Evolutionary conservation across 2,329 filamentous ascomycete genomes (phyloP), one percentile per base, ranked within the genome.

Genomic region (Fusarium multiceps): DNA sequence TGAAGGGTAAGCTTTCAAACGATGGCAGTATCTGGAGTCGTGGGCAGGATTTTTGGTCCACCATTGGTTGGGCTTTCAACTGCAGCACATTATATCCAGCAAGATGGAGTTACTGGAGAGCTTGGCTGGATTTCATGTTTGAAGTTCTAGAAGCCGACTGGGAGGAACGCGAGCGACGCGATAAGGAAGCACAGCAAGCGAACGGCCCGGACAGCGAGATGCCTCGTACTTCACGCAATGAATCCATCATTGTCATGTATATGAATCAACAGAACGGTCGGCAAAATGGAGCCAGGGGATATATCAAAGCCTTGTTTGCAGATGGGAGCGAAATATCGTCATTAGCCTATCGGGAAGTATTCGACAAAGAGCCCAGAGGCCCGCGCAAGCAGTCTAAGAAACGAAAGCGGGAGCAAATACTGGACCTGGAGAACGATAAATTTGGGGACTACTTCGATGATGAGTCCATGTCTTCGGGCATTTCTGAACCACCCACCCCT

Each of bases 51-150:
- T 97, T 98, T 74, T 99, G 96, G 93, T 87, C 90, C 43, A 88
- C 93, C 0, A 86, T 96, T 0, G 96, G 95, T 6, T 98, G 96
- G 96, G 92, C 93, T 0, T 94, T 98, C 78, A 96, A 95, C 77
- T 98, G 95, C 81, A 94, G 93, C 54, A 86, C 92, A 3, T 79
- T 87, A 32, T 85, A 95, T 72, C 89, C 89, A 3, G 85, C 87
- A 42, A 87, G 95, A 21, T 98, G 96, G 95, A 86, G 85, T 51
- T 87, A 90, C 75, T 98, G 94, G 94, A 89, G 86, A 72, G 80
- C 88, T 10, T 97, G 93, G 92, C 83, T 98, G 16, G 87, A 90
- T 34, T 90, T 92, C 66, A 91, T 97, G 85, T 79, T 97, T 7
- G 91, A 94, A 73, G 88, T 92, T 9, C 82, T 98, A 14, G 91